Conservation (phyloP, 179 eudicot genomes). For the Beta corolliflora region DNA sequence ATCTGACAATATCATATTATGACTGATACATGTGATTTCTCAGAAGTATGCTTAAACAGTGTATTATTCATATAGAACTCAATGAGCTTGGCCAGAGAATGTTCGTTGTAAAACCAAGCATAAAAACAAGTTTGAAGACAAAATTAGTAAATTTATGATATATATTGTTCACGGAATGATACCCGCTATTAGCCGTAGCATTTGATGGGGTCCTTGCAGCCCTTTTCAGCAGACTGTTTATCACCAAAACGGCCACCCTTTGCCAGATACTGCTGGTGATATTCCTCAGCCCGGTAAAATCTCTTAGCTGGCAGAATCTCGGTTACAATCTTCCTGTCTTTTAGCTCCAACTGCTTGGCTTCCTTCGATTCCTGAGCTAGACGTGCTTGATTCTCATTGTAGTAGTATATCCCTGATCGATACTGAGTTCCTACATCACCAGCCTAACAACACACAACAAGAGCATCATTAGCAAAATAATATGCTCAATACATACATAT, state of each 20-base stretch:
- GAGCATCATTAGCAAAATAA: constrained; percentile 12
- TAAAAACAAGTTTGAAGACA: not conserved
- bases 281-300: constrained; percentile 89
- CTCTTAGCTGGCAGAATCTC: constrained; percentile 84
- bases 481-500: not conserved
- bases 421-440: constrained; percentile 88
- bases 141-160: not conserved
- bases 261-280: constrained; percentile 90
- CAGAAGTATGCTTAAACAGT: not conserved
- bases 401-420: constrained; percentile 89
- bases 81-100: not conserved
- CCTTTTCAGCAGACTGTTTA: constrained; percentile 75
- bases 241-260: constrained; percentile 74
- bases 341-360: constrained; percentile 61
- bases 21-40: not conserved
- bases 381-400: constrained; percentile 63
- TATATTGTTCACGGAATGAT: not conserved
- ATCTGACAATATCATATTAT: not conserved
- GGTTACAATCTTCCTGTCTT: constrained; percentile 55
- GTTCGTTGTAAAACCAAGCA: not conserved
- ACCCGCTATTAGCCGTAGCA: constrained; percentile 65
- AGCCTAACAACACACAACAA: constrained; percentile 45
- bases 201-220: constrained; percentile 83
- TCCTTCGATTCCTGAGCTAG: constrained; percentile 66
- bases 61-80: not conserved